Evolutionary conservation across 345 rosid species (phyloP), one percentile per base, ranked within the genome.

Genomic region (Diplotaxis tenuifolia): DNA sequence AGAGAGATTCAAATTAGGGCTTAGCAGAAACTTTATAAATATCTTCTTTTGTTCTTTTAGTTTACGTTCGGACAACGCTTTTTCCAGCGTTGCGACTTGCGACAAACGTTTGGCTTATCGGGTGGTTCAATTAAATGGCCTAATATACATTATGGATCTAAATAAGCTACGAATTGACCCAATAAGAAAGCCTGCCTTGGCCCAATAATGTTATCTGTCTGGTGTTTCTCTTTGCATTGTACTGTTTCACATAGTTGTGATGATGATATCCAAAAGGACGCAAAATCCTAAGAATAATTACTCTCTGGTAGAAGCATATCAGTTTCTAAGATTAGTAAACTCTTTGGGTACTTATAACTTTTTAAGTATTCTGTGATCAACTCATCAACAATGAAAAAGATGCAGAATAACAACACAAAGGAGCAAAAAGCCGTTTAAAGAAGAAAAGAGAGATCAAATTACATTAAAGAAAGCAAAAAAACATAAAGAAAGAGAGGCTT

Each of bases 1-100:
- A 4, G 65, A 14, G 15, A 62, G 67, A 40, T 2, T 7, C 5
- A 16, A 34, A 47, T 34, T 70, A 76, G 80, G 75, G 80, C 65
- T 76, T 68, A 68, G 50, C 45, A 9, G 56, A 19, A 20, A 52
- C 21, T 8, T n/a, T 1, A 56, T 25, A 56, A 1, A 23, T 23
- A 23, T 23, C 25, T 23, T 23, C 25, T 23, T 23, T 23, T 3
- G 1, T 23, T 36, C 9, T n/a, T 18, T 16, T 47, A 16, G 54
- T 16, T 47, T n/a, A n/a, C n/a, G n/a, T n/a, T 49, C 23, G 1
- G 10, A 0, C 3, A 50, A 50, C 57, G n/a, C 7, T 22, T 55
- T 53, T 53, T 1, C 22, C 0, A 12, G 59, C 16, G 59, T 54
- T 55, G 0, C 19, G 49, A 36, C 40, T 34, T 2, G 40, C 40